Evolutionary conservation across 306 rosid genomes (phyloP).

Genomic region (Pterocarpus macrocarpus): DNA sequence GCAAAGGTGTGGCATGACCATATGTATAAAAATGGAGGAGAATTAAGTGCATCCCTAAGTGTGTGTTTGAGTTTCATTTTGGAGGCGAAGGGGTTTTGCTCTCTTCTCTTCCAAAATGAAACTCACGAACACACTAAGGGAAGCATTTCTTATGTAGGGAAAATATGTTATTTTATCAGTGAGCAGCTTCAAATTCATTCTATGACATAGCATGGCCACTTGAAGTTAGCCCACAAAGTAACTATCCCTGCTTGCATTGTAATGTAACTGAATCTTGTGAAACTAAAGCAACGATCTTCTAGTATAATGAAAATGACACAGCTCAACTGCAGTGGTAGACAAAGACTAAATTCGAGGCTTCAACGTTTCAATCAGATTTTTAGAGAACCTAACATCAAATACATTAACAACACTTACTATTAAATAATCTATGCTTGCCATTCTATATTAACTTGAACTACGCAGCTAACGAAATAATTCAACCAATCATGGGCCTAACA

Average conservation of each 20-base stretch:
- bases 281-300: constrained; percentile 7
- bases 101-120: too few relatives aligned
- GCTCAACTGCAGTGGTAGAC: background rate
- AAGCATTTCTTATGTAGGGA: background rate
- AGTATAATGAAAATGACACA: background rate
- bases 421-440: constrained; percentile 12
- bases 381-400: constrained; percentile 5
- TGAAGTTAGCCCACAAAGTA: constrained; percentile 2
- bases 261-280: constrained; percentile 14
- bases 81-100: too few relatives aligned
- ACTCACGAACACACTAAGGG: background rate
- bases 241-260: constrained; percentile 3
- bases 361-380: background rate
- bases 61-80: too few relatives aligned
- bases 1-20: background rate
- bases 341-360: background rate
- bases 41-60: background rate
- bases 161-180: background rate
- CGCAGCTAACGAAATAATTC: constrained; percentile 12
- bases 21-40: background rate
- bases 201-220: background rate
- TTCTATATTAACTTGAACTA: background rate
- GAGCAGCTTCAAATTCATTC: background rate
- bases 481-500: background rate
- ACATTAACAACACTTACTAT: background rate